Conservation (phyloP, 768 basidiomycete species). For the Hypholoma fasciculare region DNA sequence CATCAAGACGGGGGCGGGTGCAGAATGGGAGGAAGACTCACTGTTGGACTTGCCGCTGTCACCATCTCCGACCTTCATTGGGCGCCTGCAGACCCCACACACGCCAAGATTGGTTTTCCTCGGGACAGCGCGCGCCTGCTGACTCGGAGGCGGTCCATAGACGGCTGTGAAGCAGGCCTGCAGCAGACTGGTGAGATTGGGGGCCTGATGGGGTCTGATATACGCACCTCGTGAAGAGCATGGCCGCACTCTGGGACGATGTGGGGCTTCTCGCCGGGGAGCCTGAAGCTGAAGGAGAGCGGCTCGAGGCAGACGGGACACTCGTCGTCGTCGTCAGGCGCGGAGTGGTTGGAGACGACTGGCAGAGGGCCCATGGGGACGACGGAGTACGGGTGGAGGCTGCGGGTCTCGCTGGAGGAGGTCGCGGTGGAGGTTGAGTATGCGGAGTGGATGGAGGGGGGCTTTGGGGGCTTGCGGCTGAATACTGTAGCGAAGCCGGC, state of each 20-base stretch:
- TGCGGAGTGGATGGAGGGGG: slow-evolving; percentile 50
- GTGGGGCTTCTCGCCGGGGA: slow-evolving; percentile 97
- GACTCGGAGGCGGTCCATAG: slow-evolving; percentile 82
- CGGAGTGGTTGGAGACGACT: slow-evolving; percentile 66
- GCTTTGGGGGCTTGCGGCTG: slow-evolving; percentile 38
- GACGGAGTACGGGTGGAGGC: slow-evolving; percentile 53
- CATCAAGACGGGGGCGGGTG: slow-evolving; percentile 7
- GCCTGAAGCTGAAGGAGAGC: slow-evolving; percentile 86
- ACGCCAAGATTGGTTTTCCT: slow-evolving; percentile 86
- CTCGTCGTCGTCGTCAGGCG: slow-evolving; percentile 77
- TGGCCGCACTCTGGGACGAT: slow-evolving; percentile 98
- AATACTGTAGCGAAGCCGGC: slow-evolving; percentile 54
- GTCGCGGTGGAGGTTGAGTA: slow-evolving; percentile 44
- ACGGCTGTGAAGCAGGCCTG: slow-evolving; percentile 97
- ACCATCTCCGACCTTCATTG: slow-evolving; percentile 94
- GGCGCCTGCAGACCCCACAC: slow-evolving; percentile 94
- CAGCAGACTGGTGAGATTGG: slow-evolving; percentile 3
- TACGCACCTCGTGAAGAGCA: slow-evolving; percentile 84
- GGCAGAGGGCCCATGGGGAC: slow-evolving; percentile 70
- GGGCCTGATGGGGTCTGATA: slow-evolving; percentile 6
- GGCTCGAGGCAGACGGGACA: slow-evolving; percentile 98
- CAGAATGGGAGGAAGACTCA: slow-evolving; percentile 37
- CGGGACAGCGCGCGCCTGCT: slow-evolving; percentile 50
- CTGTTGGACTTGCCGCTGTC: slow-evolving; percentile 89
- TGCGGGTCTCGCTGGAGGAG: slow-evolving; percentile 37